Percentiles rank a stretch among this genome's conserved stretches.
Evolutionary conservation across 768 basidiomycete genomes (phyloP).

Genomic region (Astraeus odoratus): DNA sequence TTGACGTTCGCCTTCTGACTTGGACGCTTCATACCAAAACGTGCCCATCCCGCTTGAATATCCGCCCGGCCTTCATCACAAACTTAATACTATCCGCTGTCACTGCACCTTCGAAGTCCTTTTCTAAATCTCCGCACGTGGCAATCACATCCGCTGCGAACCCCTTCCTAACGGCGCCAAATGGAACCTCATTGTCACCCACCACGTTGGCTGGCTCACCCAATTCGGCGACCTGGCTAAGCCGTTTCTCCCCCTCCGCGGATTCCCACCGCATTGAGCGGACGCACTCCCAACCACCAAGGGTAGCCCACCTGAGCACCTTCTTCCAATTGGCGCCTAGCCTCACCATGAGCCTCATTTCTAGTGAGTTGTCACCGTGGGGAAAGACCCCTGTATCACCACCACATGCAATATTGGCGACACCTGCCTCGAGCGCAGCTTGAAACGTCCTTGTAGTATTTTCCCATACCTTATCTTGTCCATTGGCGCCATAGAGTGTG

Average conservation of each 20-base stretch:
- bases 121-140: conserved; percentile 29
- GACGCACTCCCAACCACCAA: conserved; percentile 53
- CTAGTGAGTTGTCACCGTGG: conserved; percentile 54
- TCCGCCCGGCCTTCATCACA: conserved; percentile 52
- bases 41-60: conserved; percentile 36
- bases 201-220: conserved; percentile 20
- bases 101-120: conserved; percentile 38
- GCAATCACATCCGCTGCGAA: conserved; percentile 50
- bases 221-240: conserved; percentile 21
- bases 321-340: conserved; percentile 46
- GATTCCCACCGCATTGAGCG: conserved; percentile 43
- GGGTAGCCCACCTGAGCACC: conserved; percentile 53
- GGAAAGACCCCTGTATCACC: conserved; percentile 61
- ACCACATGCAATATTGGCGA: conserved; percentile 50
- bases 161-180: conserved; percentile 46
- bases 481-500: conserved; percentile 17
- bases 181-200: conserved; percentile 47
- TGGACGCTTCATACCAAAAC: conserved; percentile 6
- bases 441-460: conserved; percentile 34
- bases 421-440: conserved; percentile 34
- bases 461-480: conserved; percentile 30
- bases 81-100: conserved; percentile 42
- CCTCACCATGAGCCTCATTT: conserved; percentile 54
- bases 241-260: conserved; percentile 15
- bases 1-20: too few relatives aligned